Conservation (phyloP, 495 filamentous ascomycete species). For the Penicillium malachiteum region DNA sequence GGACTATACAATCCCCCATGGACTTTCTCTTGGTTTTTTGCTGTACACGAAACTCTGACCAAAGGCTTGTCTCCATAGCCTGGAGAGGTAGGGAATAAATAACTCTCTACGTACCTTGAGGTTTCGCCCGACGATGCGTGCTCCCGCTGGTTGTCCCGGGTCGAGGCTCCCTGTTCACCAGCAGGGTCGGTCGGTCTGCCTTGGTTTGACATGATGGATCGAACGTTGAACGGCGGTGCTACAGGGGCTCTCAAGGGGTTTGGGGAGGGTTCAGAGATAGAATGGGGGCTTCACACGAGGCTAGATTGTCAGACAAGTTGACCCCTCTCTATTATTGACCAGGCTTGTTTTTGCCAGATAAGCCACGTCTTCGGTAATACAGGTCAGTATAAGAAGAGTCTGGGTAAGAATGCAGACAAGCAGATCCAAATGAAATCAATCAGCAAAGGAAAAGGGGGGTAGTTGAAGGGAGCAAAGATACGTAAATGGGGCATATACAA, state of each 20-base stretch:
- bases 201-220: neutral
- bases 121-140: neutral
- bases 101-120: neutral
- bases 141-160: neutral
- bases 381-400: neutral
- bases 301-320: neutral
- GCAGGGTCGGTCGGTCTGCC: neutral
- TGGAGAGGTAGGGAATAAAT: neutral
- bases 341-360: neutral
- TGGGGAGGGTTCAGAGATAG: neutral
- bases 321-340: neutral
- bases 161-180: neutral
- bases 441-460: neutral
- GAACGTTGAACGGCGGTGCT: neutral
- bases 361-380: neutral
- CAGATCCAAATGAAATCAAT: neutral
- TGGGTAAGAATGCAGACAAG: neutral
- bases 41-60: neutral
- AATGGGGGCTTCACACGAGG: neutral
- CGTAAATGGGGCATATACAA: neutral
- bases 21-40: neutral
- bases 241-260: neutral
- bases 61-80: neutral
- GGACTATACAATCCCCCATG: too few species aligned
- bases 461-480: neutral